Base-by-base conservation (phyloP, 176 grass and related monocot species). In the Eragrostis nindensis region DNA sequence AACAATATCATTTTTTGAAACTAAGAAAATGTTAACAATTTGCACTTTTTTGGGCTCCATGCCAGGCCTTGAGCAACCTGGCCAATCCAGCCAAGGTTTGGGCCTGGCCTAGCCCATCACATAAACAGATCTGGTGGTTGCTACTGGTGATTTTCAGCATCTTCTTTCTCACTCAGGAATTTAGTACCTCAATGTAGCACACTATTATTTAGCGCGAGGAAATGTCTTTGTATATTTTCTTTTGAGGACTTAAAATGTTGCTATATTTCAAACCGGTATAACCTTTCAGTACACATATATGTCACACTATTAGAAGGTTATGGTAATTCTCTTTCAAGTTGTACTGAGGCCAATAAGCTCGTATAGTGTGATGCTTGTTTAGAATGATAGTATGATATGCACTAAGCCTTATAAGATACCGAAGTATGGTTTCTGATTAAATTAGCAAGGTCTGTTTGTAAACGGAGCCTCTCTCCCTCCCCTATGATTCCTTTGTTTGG, bases 281-380 rank as follows among this genome's bases (percentile, higher is more conserved):
- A 62, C 75, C 2, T 64, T 63, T 43, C 19, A 18, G 42, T 24
- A 79, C 24, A 70, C 6, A 27, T 57, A 74, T 74, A 18, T n/a
- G 52, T 22, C 71, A 57, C 14, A 44, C 16, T 53, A 40, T 7
- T 64, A 43, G 74, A 5, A 38, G 8, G 18, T 17, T 30, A 32
- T 14, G 63, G 50, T 77, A 60, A 67, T 70, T 62, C 67, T 75
- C 30, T 61, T 75, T 42, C 45, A 72, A 72, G 56, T 42, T 78
- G 30, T 80, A 45, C 22, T 1, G 14, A 63, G 49, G 39, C 27
- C 22, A 27, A 5, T 44, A 50, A 63, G 39, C 29, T 38, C 42
- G 1, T 64, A 18, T 42, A 25, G 55, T 62, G 26, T 77, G 41
- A 13, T 46, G 24, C 62, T 62, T 45, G 16, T 62, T 41, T 48